Base-by-base conservation (phyloP, 805 yeast species). In the Lipomyces japonicus region DNA sequence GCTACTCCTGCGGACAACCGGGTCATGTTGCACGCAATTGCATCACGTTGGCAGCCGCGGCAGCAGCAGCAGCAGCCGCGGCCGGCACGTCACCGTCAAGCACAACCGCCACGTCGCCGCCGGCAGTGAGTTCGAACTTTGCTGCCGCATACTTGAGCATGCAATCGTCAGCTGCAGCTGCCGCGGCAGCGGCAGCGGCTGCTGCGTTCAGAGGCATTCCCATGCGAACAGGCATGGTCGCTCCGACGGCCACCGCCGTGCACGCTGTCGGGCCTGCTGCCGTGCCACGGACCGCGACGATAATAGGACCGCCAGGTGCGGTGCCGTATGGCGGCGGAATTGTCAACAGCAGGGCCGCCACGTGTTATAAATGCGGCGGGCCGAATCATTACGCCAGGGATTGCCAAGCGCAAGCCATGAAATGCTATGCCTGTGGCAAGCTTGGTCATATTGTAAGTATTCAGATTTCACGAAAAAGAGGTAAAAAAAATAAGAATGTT, bases 301-400 rank as follows among this genome's bases (percentile, higher is more conserved):
- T 19, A 6, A 12, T 12, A 6, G 37, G 19, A 6, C 6, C n/a
- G 37, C n/a, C 37, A 7, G 21, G 19, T 6, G 21, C 37, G 7
- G 7, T 18, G 21, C n/a, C 37, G 5, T 6, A 12, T 6, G 37
- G 9, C 16, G 37, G 42, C 18, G 2, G 16, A 23, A n/a, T 19
- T 34, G 37, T 9, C n/a, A 19, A 14, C 21, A 47, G 47, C n/a
- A 51, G 59, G 37, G 52, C 59, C 19, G 53, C 83, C 55, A 78
- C 86, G 51, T 86, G 95, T 72, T 85, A 84, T 82, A 86, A 83
- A 72, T 86, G 95, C 69, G 95, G 95, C 65, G 59, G 91, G 59
- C 89, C 93, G 66, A 86, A 86, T 80, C 95, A 88, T 71, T 84
- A 82, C 72, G 95, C 95, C 59, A 84, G 86, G 74, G 95, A 87